A percentile compares a stretch with the other conserved stretches of the same genome.
Evolutionary conservation across 2,329 filamentous ascomycete species (phyloP).

Genomic region (Cryoendolithus antarcticus): DNA sequence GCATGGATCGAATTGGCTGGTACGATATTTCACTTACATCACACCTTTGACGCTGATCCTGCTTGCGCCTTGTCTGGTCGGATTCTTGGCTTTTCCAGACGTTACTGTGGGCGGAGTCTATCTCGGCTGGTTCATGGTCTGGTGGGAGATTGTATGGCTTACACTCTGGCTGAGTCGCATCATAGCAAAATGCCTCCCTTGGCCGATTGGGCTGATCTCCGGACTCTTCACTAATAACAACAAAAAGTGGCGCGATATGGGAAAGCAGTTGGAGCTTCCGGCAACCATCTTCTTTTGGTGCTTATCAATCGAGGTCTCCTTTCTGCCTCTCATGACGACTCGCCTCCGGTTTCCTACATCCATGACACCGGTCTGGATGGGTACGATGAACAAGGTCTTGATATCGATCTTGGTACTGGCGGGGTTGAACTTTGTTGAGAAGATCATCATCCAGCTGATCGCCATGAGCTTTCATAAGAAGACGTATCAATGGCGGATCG

Average conservation of each 20-base stretch:
- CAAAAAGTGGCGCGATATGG: constrained; percentile 90
- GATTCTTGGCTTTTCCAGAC: constrained; percentile 43
- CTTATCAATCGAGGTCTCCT: constrained; percentile 74
- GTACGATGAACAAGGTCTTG: constrained; percentile 71
- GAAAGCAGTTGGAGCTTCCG: constrained; percentile 71
- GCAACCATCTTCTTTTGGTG: constrained; percentile 86
- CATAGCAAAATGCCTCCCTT: constrained; percentile 52
- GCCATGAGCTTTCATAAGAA: constrained; percentile 84
- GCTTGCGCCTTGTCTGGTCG: constrained; percentile 56
- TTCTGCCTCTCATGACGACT: constrained; percentile 66
- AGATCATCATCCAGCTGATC: constrained; percentile 89
- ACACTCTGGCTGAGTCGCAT: constrained; percentile 68
- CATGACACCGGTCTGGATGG: constrained; percentile 54
- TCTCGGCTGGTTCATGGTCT: constrained; percentile 85
- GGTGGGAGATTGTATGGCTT: constrained; percentile 88
- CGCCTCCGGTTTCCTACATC: constrained; percentile 24
- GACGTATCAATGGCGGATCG: constrained; percentile 82
- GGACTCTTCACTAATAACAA: constrained; percentile 72
- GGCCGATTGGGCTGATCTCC: constrained; percentile 49
- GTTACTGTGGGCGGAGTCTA: constrained; percentile 58
- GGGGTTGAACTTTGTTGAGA: constrained; percentile 74
- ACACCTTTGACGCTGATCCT: constrained; percentile 51
- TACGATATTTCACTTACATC: constrained; percentile 63
- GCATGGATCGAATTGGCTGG: constrained; percentile 52
- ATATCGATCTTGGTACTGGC: constrained; percentile 65